phyloP scores from a whole-genome alignment of 2,329 filamentous ascomycete genomes.

The Aureobasidium namibiae region DNA sequence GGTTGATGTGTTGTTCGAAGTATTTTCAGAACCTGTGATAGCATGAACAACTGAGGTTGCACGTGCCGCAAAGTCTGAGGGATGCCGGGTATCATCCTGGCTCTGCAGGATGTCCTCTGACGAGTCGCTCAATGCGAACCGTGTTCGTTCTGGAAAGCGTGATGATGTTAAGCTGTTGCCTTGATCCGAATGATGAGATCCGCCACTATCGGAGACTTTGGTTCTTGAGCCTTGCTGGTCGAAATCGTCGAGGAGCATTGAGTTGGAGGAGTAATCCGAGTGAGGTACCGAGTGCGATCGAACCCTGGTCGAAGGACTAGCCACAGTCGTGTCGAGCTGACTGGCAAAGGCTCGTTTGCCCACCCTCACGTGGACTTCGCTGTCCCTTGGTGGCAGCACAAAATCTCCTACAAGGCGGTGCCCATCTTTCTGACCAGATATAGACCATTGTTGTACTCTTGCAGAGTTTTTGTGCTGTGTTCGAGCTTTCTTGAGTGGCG shows the following conservation, averaged over 20 bases:
- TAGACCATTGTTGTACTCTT: not conserved
- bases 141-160: not conserved
- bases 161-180: not conserved
- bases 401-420: not conserved
- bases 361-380: conserved; percentile 23
- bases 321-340: conserved; percentile 17
- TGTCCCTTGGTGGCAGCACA: not conserved
- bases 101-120: not conserved
- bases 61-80: not conserved
- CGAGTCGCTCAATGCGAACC: not conserved
- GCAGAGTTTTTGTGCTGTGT: not conserved
- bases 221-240: not conserved
- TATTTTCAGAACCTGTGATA: not conserved
- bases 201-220: not conserved
- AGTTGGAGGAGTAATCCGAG: not conserved
- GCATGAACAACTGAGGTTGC: not conserved
- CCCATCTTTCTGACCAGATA: not conserved
- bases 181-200: not conserved
- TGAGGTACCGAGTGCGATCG: not conserved
- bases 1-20: not conserved
- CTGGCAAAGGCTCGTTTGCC: conserved; percentile 25
- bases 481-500: not conserved
- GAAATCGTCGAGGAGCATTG: conserved; percentile 6
- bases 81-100: not conserved
- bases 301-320: not conserved